Evolutionary conservation across 2,329 filamentous ascomycete genomes (phyloP), one percentile per base, ranked within the genome.

Genomic region (Cucurbitaria berberidis): DNA sequence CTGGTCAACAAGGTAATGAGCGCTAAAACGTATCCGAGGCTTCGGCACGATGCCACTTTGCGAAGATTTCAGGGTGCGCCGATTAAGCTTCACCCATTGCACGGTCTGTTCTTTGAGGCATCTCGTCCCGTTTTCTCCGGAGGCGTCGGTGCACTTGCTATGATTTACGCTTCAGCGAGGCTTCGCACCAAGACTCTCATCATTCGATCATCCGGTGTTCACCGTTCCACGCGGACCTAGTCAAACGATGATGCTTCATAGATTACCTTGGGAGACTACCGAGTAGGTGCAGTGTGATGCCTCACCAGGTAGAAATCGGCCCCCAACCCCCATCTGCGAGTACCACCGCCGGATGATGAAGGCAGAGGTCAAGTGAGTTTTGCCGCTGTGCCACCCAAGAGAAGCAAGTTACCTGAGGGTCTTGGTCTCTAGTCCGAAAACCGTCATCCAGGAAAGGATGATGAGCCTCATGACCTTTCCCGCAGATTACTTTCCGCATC

Each of bases 91-190:
- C 53, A 55, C 54, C 38, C 44, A 48, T 34, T 53, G 53, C 55
- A 63, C 50, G 62, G 59, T 59, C 64, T 58, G 46, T 39, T 43
- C 45, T 53, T 55, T 48, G 44, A 54, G 70, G 71, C 59, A 68
- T 59, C 59, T 59, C 70, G 66, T 72, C 70, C 71, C 71, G 71
- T 63, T 58, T 65, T 51, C 60, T 64, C 71, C 71, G 71, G 55
- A 61, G 65, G 53, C 48, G 59, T 64, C 52, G 54, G 54, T 27
- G 45, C 42, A 24, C 18, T 29, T 38, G 41, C 51, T 42, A 53
- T 24, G 32, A 55, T 42, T 38, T 57, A 42, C 48, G 26, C 43
- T 54, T 32, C 16, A 26, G 19, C 18, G 19, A 44, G 13, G 42
- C 27, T 29, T 36, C 40, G 35, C 49, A 51, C 51, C 55, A 60